Evolutionary conservation across 768 basidiomycete species (phyloP).

Genomic region (Pleurotus djamor): DNA sequence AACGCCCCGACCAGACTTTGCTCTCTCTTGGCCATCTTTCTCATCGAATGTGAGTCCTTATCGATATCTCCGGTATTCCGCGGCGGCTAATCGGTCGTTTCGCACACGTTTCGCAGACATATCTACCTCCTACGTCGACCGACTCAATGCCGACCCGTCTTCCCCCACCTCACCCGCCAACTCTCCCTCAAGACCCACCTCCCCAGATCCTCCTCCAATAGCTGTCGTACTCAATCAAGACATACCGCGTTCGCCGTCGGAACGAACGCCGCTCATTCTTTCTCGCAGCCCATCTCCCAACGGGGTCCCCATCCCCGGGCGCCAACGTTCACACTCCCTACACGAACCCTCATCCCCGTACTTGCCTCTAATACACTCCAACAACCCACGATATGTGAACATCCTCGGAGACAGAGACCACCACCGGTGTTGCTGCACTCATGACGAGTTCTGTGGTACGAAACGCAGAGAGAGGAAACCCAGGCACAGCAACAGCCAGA

Average conservation of each 20-base stretch:
- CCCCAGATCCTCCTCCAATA: neutral
- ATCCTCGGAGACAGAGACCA: constrained; percentile 7
- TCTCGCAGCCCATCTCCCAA: neutral
- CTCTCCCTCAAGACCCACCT: constrained; percentile 14
- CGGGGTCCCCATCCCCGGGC: neutral
- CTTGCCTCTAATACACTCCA: neutral
- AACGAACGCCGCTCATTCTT: neutral
- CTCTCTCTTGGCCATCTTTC: constrained; percentile 70
- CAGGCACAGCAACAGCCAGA: neutral
- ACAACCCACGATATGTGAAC: neutral
- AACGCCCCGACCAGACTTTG: constrained; percentile 38
- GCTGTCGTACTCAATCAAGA: neutral
- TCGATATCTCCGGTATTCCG: neutral
- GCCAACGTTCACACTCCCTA: neutral
- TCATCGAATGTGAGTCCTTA: constrained; percentile 68
- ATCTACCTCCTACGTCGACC: constrained; percentile 75
- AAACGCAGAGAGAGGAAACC: neutral
- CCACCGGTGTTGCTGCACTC: constrained; percentile 5
- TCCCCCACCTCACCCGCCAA: constrained; percentile 35
- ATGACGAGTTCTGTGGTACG: constrained; percentile 1
- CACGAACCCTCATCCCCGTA: neutral
- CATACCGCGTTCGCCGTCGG: neutral
- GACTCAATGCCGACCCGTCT: constrained; percentile 62
- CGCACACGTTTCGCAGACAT: constrained; percentile 42
- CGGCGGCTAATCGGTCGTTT: neutral